phyloP scores from a whole-genome alignment of 805 yeast species.

The Debaryomyces tyrocola region DNA sequence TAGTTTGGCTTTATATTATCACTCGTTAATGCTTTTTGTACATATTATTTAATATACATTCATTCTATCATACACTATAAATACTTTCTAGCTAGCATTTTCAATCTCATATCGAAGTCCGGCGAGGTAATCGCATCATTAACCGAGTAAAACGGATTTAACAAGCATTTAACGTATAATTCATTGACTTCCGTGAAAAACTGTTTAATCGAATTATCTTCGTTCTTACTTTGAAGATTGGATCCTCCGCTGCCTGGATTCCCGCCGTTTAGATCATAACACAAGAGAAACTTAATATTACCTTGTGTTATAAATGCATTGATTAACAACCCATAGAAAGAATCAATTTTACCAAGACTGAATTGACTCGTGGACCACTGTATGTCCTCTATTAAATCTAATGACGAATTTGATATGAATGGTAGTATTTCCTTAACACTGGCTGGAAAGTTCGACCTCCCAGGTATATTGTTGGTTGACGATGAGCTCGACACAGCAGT shows the following conservation, averaged over 20 bases:
- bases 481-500: slow-evolving; percentile 9
- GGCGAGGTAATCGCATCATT: slow-evolving; percentile 74
- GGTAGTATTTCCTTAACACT: slow-evolving; percentile 81
- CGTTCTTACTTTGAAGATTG: slow-evolving; percentile 20
- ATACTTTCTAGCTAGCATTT: slow-evolving; percentile 72
- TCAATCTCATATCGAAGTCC: slow-evolving; percentile 73
- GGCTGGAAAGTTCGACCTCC: slow-evolving; percentile 60
- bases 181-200: slow-evolving; percentile 87
- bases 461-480: slow-evolving; percentile 30
- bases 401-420: slow-evolving; percentile 81
- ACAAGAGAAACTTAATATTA: slow-evolving; percentile 74
- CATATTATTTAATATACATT: slow-evolving; percentile 1
- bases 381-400: slow-evolving; percentile 87
- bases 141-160: slow-evolving; percentile 83
- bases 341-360: slow-evolving; percentile 77
- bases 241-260: slow-evolving; percentile 36
- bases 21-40: slow-evolving; percentile 1
- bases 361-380: slow-evolving; percentile 74
- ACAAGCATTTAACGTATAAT: slow-evolving; percentile 76
- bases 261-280: slow-evolving; percentile 47
- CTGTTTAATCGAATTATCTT: slow-evolving; percentile 75
- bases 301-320: slow-evolving; percentile 89
- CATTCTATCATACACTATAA: slow-evolving; percentile 33
- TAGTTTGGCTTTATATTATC: background rate
- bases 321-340: slow-evolving; percentile 78